Conservation (phyloP, 2,329 filamentous ascomycete genomes). For the Stromatinia cepivora region DNA sequence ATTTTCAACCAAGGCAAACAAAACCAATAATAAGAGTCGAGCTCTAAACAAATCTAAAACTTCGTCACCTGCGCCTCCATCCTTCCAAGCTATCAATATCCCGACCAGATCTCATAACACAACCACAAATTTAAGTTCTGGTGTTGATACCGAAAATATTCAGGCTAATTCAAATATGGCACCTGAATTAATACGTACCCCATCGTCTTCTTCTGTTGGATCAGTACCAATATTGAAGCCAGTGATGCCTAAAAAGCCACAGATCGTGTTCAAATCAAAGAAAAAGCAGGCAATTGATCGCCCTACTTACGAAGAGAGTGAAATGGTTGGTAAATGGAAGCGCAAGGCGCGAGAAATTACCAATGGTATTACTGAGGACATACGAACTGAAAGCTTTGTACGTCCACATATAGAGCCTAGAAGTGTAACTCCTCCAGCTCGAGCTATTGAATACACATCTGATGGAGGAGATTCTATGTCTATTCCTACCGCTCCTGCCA, state of each 20-base stretch:
- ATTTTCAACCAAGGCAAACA: slow-evolving; percentile 31
- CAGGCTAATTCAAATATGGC: slow-evolving; percentile 24
- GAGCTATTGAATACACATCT: slow-evolving; percentile 30
- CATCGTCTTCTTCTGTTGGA: slow-evolving; percentile 26
- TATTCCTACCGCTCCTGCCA: slow-evolving; percentile 20
- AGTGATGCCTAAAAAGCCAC: slow-evolving; percentile 14
- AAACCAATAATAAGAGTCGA: slow-evolving; percentile 23
- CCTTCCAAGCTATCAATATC: slow-evolving; percentile 27
- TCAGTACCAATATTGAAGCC: slow-evolving; percentile 23
- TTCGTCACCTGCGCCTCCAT: slow-evolving; percentile 27
- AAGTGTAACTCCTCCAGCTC: slow-evolving; percentile 11
- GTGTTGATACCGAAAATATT: slow-evolving; percentile 7
- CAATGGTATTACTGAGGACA: slow-evolving; percentile 24
- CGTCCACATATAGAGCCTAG: slow-evolving; percentile 28
- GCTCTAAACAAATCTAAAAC: slow-evolving; percentile 21
- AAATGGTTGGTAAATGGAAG: slow-evolving; percentile 32
- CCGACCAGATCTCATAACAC: slow-evolving; percentile 24
- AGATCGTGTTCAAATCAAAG: slow-evolving; percentile 30
- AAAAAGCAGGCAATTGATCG: slow-evolving; percentile 26
- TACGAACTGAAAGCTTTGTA: slow-evolving; percentile 35
- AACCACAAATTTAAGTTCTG: slow-evolving; percentile 21
- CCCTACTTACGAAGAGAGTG: slow-evolving; percentile 30
- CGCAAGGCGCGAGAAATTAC: slow-evolving; percentile 37
- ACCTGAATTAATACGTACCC: slow-evolving; percentile 27
- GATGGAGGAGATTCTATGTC: slow-evolving; percentile 34